phyloP scores from a whole-genome alignment of 2,329 filamentous ascomycete species.

The Tolypocladium inflatum region DNA sequence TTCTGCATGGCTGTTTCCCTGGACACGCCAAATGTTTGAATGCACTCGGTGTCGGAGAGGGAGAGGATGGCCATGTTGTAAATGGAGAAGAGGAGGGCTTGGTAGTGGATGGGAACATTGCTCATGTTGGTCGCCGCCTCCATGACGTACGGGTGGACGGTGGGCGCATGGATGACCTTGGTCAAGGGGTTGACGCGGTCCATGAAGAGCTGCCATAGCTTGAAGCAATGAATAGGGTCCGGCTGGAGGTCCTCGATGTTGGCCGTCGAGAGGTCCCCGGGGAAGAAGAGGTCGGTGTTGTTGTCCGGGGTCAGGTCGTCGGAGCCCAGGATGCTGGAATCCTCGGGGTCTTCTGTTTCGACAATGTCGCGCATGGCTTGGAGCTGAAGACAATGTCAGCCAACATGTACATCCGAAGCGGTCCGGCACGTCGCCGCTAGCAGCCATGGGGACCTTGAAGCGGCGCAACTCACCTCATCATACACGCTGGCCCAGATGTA shows the following conservation, averaged over 20 bases:
- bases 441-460: neutral
- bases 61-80: constrained; percentile 52
- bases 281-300: constrained; percentile 40
- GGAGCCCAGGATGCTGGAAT: constrained; percentile 37
- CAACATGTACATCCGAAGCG: too few relatives aligned
- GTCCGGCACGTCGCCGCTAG: neutral
- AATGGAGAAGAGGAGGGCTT: constrained; percentile 56
- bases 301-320: constrained; percentile 42
- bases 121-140: constrained; percentile 49
- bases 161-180: constrained; percentile 64
- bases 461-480: constrained; percentile 36
- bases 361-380: constrained; percentile 50
- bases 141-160: constrained; percentile 54
- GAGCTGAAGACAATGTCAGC: constrained; percentile 26
- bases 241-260: constrained; percentile 50
- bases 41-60: constrained; percentile 45
- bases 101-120: constrained; percentile 45
- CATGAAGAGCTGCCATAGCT: constrained; percentile 66
- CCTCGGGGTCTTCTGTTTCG: constrained; percentile 37
- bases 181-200: constrained; percentile 66
- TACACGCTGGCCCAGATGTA: constrained; percentile 44
- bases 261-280: constrained; percentile 26
- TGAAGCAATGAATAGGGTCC: constrained; percentile 54
- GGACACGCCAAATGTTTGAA: constrained; percentile 38
- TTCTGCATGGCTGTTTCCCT: constrained; percentile 39